Evolutionary conservation across 1,139 yeast genomes (phyloP), one percentile per base, ranked within the genome.

Genomic region (Zygotorulaspora mrakii): DNA sequence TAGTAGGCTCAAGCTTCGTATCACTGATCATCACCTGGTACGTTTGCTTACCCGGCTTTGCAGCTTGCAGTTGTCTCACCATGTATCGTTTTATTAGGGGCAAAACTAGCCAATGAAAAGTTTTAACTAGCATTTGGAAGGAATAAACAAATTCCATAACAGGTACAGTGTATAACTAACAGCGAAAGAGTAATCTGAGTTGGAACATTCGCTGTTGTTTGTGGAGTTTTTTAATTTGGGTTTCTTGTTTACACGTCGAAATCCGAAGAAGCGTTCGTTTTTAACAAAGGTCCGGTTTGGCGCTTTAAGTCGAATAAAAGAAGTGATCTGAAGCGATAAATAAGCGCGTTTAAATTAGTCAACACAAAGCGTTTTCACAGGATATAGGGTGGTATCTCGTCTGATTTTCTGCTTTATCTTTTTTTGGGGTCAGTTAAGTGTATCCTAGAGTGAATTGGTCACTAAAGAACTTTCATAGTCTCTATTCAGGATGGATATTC

Each of bases 401-500:
- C 9, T 20, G 9, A 9, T 20, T 20, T 20, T 20, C 9, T 20
- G 22, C 22, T 20, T 6, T 14, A 30, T 29, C 3, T 24, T 28
- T 23, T 31, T 26, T n/a, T n/a, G n/a, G n/a, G n/a, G n/a, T n/a
- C n/a, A n/a, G n/a, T n/a, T n/a, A n/a, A n/a, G n/a, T n/a, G n/a
- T n/a, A n/a, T n/a, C n/a, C n/a, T n/a, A n/a, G n/a, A n/a, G n/a
- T n/a, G n/a, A n/a, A n/a, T n/a, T n/a, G n/a, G n/a, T n/a, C n/a
- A n/a, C n/a, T n/a, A n/a, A n/a, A n/a, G n/a, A n/a, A n/a, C n/a
- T n/a, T n/a, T n/a, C n/a, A n/a, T n/a, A n/a, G n/a, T n/a, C n/a
- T n/a, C n/a, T n/a, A n/a, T n/a, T n/a, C n/a, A n/a, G n/a, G 28
- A 48, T 48, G 48, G 57, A 53, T 48, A 50, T 50, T 29, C 47